Conservation (phyloP, 176 grass and related monocot species). For the Bolboschoenus planiculmis region DNA sequence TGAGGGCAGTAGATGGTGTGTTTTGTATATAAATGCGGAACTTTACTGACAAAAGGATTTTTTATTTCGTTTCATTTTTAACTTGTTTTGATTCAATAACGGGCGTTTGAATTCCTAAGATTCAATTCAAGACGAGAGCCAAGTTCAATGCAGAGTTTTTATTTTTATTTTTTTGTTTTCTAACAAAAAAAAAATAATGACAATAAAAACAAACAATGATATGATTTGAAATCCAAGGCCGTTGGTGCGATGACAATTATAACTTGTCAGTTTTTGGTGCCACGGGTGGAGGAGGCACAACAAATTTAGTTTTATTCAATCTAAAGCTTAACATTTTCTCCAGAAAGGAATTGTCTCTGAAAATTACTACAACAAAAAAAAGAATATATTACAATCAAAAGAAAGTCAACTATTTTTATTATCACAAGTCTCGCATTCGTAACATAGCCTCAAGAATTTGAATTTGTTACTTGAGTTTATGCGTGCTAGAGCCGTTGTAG, state of each 20-base stretch:
- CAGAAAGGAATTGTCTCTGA: too few relatives aligned
- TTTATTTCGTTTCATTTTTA: background rate
- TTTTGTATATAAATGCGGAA: background rate
- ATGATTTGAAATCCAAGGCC: background rate
- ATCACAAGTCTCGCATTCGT: too few relatives aligned
- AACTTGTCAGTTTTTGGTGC: background rate
- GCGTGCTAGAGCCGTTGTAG: too few relatives aligned
- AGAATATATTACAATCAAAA: too few relatives aligned
- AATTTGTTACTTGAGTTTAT: too few relatives aligned
- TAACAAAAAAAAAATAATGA: background rate
- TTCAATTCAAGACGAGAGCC: background rate
- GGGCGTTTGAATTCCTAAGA: background rate
- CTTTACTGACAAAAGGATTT: background rate
- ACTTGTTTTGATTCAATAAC: constrained; percentile 1
- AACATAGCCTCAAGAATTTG: too few relatives aligned
- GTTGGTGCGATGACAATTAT: background rate
- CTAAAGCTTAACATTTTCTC: background rate
- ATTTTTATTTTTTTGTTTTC: too few relatives aligned
- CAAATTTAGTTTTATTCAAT: background rate
- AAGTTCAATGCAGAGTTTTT: too few relatives aligned
- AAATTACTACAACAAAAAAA: too few relatives aligned
- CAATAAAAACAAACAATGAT: background rate
- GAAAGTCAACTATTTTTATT: too few relatives aligned
- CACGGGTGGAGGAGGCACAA: background rate
- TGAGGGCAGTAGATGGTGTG: background rate